Conservation (phyloP, 2,329 filamentous ascomycete genomes). For the Thielaviopsis musarum region DNA sequence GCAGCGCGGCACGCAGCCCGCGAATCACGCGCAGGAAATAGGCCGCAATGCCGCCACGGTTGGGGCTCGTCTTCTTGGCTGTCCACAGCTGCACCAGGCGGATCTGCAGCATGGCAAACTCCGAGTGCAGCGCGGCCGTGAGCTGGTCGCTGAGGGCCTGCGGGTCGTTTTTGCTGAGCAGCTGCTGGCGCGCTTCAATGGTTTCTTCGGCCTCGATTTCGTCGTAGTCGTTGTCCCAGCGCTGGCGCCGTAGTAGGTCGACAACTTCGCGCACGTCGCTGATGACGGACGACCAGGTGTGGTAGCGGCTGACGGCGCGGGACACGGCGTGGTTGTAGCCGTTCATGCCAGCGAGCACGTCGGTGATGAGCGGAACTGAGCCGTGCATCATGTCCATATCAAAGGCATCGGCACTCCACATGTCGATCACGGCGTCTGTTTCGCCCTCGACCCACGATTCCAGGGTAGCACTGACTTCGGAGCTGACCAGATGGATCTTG, state of each 20-base stretch:
- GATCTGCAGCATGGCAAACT: conserved; percentile 41
- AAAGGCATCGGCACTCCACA: conserved; percentile 48
- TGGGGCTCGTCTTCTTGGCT: conserved; percentile 25
- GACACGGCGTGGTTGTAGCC: conserved; percentile 55
- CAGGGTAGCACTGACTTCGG: conserved; percentile 44
- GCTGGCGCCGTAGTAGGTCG: conserved; percentile 45
- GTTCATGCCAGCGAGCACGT: conserved; percentile 51
- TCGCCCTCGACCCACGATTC: conserved; percentile 39
- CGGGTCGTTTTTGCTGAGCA: conserved; percentile 59
- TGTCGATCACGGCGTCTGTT: conserved; percentile 31
- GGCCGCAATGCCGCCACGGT: conserved; percentile 37
- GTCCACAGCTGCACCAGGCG: conserved; percentile 36
- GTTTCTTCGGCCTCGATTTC: conserved; percentile 59
- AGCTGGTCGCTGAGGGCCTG: conserved; percentile 42
- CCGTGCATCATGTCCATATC: conserved; percentile 49
- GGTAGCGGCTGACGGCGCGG: conserved; percentile 44
- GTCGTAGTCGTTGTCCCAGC: conserved; percentile 61
- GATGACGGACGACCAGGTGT: conserved; percentile 59
- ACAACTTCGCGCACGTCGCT: conserved; percentile 47
- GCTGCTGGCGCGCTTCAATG: conserved; percentile 46
- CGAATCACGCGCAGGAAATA: conserved; percentile 60
- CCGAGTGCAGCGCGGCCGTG: conserved; percentile 34
- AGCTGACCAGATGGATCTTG: conserved; percentile 47
- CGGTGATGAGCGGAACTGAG: conserved; percentile 50
- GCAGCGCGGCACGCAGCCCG: conserved; percentile 52